phyloP scores from a whole-genome alignment of 2,329 filamentous ascomycete species.

The Beauveria varroae region DNA sequence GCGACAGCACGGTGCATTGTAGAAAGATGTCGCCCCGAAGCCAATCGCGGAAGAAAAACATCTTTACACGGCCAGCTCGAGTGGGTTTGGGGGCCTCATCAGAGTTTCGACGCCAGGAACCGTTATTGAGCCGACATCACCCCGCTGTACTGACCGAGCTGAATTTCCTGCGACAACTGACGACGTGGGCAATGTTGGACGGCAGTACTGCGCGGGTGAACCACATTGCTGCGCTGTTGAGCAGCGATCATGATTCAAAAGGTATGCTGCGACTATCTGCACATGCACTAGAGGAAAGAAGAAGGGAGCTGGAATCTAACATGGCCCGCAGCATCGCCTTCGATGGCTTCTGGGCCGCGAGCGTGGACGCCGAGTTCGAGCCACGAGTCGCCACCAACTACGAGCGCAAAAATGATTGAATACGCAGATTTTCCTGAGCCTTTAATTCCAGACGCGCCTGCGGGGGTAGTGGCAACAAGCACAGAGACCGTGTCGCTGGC shows the following conservation, averaged over 20 bases:
- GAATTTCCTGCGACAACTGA: constrained; percentile 17
- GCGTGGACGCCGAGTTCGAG: neutral
- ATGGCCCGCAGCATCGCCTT: neutral
- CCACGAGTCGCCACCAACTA: neutral
- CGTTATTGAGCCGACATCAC: constrained; percentile 22
- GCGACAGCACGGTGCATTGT: constrained; percentile 22
- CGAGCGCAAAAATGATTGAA: neutral
- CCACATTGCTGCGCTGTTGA: neutral
- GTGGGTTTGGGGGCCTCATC: constrained; percentile 20
- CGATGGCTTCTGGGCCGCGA: neutral
- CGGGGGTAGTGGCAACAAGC: neutral
- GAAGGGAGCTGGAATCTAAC: neutral
- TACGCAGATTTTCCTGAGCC: constrained; percentile 4
- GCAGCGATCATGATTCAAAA: neutral
- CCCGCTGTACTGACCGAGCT: constrained; percentile 22
- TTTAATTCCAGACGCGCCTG: neutral
- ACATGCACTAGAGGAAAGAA: too few species aligned
- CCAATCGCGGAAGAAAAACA: constrained; percentile 15
- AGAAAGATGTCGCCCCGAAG: constrained; percentile 22
- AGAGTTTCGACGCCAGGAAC: constrained; percentile 21
- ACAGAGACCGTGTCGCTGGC: neutral
- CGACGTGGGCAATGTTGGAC: neutral
- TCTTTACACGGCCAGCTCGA: constrained; percentile 16
- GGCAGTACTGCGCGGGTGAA: neutral
- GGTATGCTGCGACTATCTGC: neutral